phyloP scores from a whole-genome alignment of 176 grass and related monocot species.

The Puya raimondii region DNA sequence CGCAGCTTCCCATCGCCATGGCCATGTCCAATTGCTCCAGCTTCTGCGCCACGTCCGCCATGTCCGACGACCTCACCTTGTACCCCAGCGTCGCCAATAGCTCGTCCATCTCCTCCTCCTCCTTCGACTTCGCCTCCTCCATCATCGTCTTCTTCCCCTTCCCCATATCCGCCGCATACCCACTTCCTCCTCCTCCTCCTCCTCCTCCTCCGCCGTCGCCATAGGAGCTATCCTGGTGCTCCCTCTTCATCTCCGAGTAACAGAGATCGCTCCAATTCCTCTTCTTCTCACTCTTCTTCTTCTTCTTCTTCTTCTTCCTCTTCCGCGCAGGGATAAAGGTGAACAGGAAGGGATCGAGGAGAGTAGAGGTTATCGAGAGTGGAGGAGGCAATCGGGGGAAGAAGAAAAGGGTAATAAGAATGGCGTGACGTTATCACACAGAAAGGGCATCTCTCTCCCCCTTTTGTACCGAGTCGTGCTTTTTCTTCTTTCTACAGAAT shows the following conservation, averaged over 20 bases:
- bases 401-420: background rate
- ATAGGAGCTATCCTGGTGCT: slow-evolving; percentile 46
- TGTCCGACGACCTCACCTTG: slow-evolving; percentile 90
- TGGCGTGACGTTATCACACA: background rate
- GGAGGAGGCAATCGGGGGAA: background rate
- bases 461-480: slow-evolving; percentile 20
- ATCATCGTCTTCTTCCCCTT: background rate
- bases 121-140: slow-evolving; percentile 44
- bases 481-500: slow-evolving; percentile 34
- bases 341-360: background rate
- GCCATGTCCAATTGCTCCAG: slow-evolving; percentile 99
- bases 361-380: background rate
- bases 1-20: slow-evolving; percentile 52
- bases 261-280: slow-evolving; percentile 5
- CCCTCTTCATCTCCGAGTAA: slow-evolving; percentile 52
- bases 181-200: slow-evolving; percentile 34
- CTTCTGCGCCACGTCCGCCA: slow-evolving; percentile 95
- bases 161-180: slow-evolving; percentile 28
- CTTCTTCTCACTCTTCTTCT: background rate
- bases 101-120: slow-evolving; percentile 77
- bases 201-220: slow-evolving; percentile 23
- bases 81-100: slow-evolving; percentile 83
- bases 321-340: slow-evolving; percentile 40
- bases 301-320: background rate
- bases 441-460: slow-evolving; percentile 32